These are phyloP conservation scores for Pseudocercospora macadamiae DNA, from an alignment of 2,329 filamentous ascomycete genomes.

Conservation along the genomic window DNA sequence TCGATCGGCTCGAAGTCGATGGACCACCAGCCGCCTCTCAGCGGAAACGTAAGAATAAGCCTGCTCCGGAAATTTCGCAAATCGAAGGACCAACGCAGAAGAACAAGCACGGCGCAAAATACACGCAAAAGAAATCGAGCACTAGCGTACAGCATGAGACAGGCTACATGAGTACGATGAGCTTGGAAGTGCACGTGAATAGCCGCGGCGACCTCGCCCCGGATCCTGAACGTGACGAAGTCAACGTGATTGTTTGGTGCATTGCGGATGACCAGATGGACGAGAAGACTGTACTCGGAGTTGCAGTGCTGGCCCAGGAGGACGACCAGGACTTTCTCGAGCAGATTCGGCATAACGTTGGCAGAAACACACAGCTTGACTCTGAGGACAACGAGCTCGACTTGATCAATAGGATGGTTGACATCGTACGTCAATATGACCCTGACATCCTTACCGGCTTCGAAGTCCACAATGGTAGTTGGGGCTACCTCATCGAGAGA, in stretches of 20 bases:
- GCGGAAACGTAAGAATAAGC: constrained; percentile 39
- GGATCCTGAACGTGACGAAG: constrained; percentile 87
- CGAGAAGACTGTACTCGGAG: constrained; percentile 68
- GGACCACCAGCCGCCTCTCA: constrained; percentile 34
- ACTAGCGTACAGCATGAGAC: constrained; percentile 80
- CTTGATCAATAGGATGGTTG: constrained; percentile 80
- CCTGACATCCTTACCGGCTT: constrained; percentile 94
- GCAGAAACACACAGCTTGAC: constrained; percentile 62
- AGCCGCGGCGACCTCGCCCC: constrained; percentile 79
- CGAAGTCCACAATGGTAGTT: constrained; percentile 89
- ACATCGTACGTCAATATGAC: constrained; percentile 80
- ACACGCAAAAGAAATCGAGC: constrained; percentile 73
- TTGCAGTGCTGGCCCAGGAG: constrained; percentile 63
- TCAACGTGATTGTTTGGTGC: constrained; percentile 89
- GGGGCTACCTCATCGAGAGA: constrained; percentile 94
- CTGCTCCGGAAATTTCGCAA: constrained; percentile 66
- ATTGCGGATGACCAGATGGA: constrained; percentile 67
- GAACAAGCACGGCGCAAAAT: constrained; percentile 82
- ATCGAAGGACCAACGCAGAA: constrained; percentile 86
- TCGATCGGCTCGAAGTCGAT: constrained; percentile 33
- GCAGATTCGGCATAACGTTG: constrained; percentile 64
- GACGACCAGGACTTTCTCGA: constrained; percentile 61
- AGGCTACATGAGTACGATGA: constrained; percentile 97
- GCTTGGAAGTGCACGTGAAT: constrained; percentile 88
- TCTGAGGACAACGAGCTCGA: constrained; percentile 79